Evolutionary conservation across 768 basidiomycete species (phyloP).

Genomic region (Agaricus blazei): DNA sequence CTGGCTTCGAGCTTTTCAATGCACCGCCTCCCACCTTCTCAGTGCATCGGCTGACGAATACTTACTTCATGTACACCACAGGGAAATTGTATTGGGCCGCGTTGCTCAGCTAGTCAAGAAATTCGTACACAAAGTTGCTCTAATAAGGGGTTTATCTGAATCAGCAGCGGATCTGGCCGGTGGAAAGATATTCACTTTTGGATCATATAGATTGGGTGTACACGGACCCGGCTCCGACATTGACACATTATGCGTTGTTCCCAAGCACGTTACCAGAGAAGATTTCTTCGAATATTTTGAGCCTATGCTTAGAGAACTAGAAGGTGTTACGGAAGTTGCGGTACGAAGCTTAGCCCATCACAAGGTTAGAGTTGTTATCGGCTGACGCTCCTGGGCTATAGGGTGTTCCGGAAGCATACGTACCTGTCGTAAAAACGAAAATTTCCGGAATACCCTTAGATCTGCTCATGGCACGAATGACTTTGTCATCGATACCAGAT

Average conservation of each 20-base stretch:
- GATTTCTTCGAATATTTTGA: constrained; percentile 95
- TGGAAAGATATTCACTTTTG: constrained; percentile 98
- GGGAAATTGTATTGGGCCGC: constrained; percentile 90
- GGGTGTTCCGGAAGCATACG: constrained; percentile 96
- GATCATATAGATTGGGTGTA: constrained; percentile 95
- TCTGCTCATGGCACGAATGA: constrained; percentile 88
- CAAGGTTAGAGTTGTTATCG: not conserved
- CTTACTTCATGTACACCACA: constrained; percentile 26
- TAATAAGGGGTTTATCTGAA: constrained; percentile 81
- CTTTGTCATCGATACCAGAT: constrained; percentile 85
- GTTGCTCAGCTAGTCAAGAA: constrained; percentile 87
- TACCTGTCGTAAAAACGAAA: constrained; percentile 90
- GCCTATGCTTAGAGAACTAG: constrained; percentile 76
- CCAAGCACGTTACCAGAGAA: constrained; percentile 91
- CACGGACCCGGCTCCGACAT: constrained; percentile 96
- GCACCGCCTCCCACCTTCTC: not conserved
- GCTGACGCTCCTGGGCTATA: constrained; percentile 25
- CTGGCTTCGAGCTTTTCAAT: not conserved
- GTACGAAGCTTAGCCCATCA: constrained; percentile 46
- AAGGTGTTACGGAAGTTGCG: constrained; percentile 84
- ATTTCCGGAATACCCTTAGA: constrained; percentile 92
- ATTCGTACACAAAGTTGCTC: constrained; percentile 82
- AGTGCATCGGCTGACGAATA: not conserved
- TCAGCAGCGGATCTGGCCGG: constrained; percentile 84
- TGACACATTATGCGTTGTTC: constrained; percentile 97